A percentile compares a stretch with the other conserved stretches of the same genome.
Conservation (phyloP, 306 rosid genomes). For the Calophaca sinica region DNA sequence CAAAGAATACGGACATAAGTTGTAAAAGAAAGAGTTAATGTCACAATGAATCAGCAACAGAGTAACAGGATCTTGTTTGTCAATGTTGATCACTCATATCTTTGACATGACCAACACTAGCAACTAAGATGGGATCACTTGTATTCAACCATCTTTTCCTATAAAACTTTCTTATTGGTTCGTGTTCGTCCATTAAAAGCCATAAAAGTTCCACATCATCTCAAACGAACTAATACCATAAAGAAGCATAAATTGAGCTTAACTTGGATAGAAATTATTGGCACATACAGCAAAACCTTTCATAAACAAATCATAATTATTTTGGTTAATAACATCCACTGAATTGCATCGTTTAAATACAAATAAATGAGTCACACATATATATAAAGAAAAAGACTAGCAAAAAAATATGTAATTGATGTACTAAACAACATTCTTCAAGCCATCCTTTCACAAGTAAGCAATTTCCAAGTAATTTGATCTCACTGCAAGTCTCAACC, state of each 20-base stretch:
- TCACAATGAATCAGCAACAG: too few relatives aligned
- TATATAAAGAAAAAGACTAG: not conserved
- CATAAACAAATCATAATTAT: conserved; percentile 18
- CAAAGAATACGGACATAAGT: too few relatives aligned
- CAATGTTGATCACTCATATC: too few relatives aligned
- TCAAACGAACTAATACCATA: not conserved
- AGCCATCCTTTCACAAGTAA: conserved; percentile 37
- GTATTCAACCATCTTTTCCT: too few relatives aligned
- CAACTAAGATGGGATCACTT: too few relatives aligned
- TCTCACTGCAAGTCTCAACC: conserved; percentile 31
- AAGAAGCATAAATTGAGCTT: conserved; percentile 2
- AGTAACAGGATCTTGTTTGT: too few relatives aligned
- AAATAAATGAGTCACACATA: conserved; percentile 13
- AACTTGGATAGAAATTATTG: not conserved
- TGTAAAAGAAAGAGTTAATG: too few relatives aligned
- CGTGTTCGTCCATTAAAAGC: not conserved
- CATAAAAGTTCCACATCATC: not conserved
- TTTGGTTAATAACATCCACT: conserved; percentile 17
- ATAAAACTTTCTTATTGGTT: too few relatives aligned
- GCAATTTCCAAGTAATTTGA: conserved; percentile 27
- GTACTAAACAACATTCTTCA: conserved; percentile 9
- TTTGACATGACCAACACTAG: too few relatives aligned
- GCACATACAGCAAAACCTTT: conserved; percentile 28
- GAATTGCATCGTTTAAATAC: not conserved
- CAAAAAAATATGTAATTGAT: not conserved